Conservation (phyloP, 2,329 filamentous ascomycete genomes). For the Leptographium wingfieldii region DNA sequence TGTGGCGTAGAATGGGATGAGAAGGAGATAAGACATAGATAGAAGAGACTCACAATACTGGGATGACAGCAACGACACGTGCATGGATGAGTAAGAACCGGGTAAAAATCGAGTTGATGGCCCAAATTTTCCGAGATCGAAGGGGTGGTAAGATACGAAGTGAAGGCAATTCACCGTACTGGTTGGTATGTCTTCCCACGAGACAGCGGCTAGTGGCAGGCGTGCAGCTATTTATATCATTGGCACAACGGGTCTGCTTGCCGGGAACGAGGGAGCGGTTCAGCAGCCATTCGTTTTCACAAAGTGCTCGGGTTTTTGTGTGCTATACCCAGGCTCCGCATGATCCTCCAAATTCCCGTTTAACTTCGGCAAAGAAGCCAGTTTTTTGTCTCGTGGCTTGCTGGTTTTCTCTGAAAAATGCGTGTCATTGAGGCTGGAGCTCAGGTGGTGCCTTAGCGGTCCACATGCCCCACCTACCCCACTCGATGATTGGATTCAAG, state of each 20-base stretch:
- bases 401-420: neutral
- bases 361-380: neutral
- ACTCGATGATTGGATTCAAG: neutral
- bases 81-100: neutral
- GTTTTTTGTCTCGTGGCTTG: neutral
- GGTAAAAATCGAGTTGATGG: neutral
- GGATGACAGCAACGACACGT: neutral
- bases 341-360: neutral
- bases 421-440: neutral
- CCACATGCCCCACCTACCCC: neutral
- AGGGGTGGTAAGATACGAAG: neutral
- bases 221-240: neutral
- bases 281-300: neutral
- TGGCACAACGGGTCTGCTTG: neutral
- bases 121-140: neutral
- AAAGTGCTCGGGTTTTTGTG: neutral
- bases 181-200: neutral
- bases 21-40: neutral
- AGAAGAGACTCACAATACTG: neutral
- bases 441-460: neutral
- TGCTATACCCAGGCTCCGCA: neutral
- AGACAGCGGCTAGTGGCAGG: neutral
- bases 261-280: neutral
- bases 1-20: neutral
- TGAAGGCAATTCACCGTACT: neutral